Percentiles rank a stretch among this genome's conserved stretches.
These are phyloP conservation scores for Rhodotorula kratochvilovae DNA, from an alignment of 768 basidiomycete genomes.

Conservation along the genomic window DNA sequence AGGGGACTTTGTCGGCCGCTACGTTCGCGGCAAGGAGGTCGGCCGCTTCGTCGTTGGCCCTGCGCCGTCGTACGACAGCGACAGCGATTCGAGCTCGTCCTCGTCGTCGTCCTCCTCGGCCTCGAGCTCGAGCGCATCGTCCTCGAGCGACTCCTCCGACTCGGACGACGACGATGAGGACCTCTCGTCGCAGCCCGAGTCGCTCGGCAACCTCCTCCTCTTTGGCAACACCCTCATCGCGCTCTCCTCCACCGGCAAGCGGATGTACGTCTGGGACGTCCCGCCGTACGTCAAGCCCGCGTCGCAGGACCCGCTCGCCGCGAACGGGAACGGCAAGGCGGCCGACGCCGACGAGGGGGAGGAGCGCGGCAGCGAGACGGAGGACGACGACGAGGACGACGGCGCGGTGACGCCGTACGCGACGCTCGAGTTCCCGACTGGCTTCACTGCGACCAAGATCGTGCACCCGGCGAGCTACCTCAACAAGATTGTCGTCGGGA, in stretches of 20 bases:
- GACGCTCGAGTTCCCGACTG: conserved; percentile 70
- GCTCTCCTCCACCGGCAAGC: conserved; percentile 69
- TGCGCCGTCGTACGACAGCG: background rate
- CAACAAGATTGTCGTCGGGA: conserved; percentile 86
- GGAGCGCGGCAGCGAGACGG: conserved; percentile 1
- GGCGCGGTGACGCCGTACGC: conserved; percentile 56
- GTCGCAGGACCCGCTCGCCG: conserved; percentile 35
- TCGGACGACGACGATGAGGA: conserved; percentile 19
- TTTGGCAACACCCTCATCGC: conserved; percentile 78
- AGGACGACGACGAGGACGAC: background rate
- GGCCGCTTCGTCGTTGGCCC: conserved; percentile 50
- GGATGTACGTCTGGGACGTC: conserved; percentile 75
- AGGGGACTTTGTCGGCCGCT: conserved; percentile 66
- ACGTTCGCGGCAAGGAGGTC: conserved; percentile 79
- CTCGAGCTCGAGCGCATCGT: conserved; percentile 6
- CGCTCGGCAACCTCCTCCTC: conserved; percentile 62
- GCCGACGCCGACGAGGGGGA: background rate
- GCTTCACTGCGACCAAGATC: conserved; percentile 77
- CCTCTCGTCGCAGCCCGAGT: conserved; percentile 1
- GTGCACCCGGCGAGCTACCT: conserved; percentile 94
- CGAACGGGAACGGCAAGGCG: background rate
- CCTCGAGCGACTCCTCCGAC: background rate
- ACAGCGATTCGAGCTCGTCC: background rate
- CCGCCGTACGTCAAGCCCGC: conserved; percentile 54
- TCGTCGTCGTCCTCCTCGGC: conserved; percentile 6